Base-by-base conservation (phyloP, 2,329 filamentous ascomycete genomes). In the Sporothrix luriei region DNA sequence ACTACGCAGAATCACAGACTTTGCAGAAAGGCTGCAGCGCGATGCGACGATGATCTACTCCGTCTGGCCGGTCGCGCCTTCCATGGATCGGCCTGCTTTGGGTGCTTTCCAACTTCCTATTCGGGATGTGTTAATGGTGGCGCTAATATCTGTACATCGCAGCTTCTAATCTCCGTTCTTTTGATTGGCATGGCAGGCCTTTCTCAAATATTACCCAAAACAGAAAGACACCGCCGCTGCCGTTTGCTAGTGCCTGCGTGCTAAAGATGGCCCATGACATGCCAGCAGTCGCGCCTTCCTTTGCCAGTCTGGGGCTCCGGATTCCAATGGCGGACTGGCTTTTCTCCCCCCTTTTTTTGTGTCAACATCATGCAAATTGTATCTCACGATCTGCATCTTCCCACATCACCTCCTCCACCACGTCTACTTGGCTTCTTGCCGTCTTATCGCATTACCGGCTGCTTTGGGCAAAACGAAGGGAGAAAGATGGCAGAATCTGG, bases 101-200 rank as follows among this genome's bases (percentile, higher is more conserved):
- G 13, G 19, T 26, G 13, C 14, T 54, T 55, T 61, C 33, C 61
- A 54, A 54, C 55, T 70, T 54, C 69, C 69, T 70, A 70, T 48
- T 70, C 21, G 55, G 69, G 68, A 69, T 57, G 51, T 66, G 52
- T 43, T 24, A 69, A 67, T 55, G 49, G n/a, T 26, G 43, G 40
- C 24, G 43, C 61, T 43, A 64, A 19, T 13, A 16, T 26, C 21
- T 29, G 16, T 29, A 40, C 49, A 52, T 43, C 49, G 65, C 65
- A 67, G 51, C 40, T 46, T n/a, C 65, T 29, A 49, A 64, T 64
- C 10, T 33, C 46, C 46, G 24, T 57, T 57, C n/a, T 10, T n/a
- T 46, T 16, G 14, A 13, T 24, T 40, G 5, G 16, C 33, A 26
- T 26, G 33, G 6, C 10, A 62, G 13, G n/a, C 46, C 24, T 51